Evolutionary conservation across 2,329 filamentous ascomycete genomes (phyloP).

Genomic region (Scytalidium lignicola): DNA sequence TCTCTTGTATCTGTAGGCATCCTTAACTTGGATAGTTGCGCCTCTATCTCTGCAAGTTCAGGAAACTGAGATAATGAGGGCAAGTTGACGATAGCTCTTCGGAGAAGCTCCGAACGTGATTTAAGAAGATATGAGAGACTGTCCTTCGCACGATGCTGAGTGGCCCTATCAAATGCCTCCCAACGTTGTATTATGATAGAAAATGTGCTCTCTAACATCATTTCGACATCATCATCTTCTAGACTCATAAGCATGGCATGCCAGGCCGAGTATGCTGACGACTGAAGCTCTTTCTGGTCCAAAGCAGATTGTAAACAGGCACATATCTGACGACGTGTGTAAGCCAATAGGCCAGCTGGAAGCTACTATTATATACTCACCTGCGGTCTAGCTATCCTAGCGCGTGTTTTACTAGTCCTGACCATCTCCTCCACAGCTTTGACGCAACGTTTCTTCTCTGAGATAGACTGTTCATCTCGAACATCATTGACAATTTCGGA

Average conservation of each 20-base stretch:
- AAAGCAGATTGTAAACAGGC: conserved; percentile 88
- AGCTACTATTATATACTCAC: conserved; percentile 53
- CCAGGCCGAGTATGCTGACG: conserved; percentile 81
- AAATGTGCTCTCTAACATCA: conserved; percentile 82
- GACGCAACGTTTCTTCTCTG: conserved; percentile 72
- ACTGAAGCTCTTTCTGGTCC: conserved; percentile 66
- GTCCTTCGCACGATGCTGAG: conserved; percentile 53
- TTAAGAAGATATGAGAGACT: conserved; percentile 49
- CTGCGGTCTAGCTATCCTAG: conserved; percentile 79
- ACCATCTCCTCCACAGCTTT: conserved; percentile 87
- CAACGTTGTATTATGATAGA: conserved; percentile 83
- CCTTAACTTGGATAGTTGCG: conserved; percentile 60
- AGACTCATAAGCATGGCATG: conserved; percentile 69
- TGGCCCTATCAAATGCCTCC: conserved; percentile 56
- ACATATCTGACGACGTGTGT: conserved; percentile 57
- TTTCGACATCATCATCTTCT: conserved; percentile 71
- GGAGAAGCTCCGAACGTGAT: conserved; percentile 42
- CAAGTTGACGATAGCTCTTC: conserved; percentile 65
- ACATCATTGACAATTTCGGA: conserved; percentile 73
- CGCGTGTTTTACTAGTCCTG: conserved; percentile 64
- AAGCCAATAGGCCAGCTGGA: background rate
- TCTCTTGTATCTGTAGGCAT: conserved; percentile 59
- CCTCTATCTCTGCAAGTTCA: conserved; percentile 63
- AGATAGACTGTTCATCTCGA: conserved; percentile 47
- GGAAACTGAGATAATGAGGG: conserved; percentile 72